Conservation (phyloP, 768 basidiomycete species). For the Kockovaella imperatae region DNA sequence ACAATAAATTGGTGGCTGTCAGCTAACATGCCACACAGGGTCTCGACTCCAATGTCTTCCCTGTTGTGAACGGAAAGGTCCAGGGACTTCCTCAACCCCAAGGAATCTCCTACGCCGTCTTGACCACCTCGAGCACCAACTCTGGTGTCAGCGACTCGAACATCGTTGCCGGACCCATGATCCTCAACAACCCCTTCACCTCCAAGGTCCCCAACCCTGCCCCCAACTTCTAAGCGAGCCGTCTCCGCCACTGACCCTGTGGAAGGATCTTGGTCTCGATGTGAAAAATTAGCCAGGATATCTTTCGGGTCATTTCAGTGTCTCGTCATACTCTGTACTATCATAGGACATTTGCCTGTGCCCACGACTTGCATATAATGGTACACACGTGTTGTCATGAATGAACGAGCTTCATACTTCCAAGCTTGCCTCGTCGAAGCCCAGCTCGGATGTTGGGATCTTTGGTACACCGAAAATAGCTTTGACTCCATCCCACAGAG, state of each 20-base stretch:
- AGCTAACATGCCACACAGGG: no score
- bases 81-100: conserved; percentile 30
- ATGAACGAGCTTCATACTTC: no score
- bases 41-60: conserved; percentile 48
- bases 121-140: conserved; percentile 46
- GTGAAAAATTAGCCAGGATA: no score
- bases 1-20: no score
- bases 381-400: no score
- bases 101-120: conserved; percentile 54
- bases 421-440: no score
- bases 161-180: conserved; percentile 56
- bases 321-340: no score
- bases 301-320: no score
- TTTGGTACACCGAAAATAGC: conserved; percentile 25
- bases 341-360: no score
- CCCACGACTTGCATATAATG: no score
- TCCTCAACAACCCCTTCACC: conserved; percentile 44
- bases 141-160: conserved; percentile 48
- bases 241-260: no score
- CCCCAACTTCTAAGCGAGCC: conserved; percentile 19
- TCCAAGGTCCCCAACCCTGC: conserved; percentile 31
- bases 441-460: not conserved
- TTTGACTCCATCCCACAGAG: conserved; percentile 22
- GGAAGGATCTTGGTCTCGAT: no score
- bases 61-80: conserved; percentile 42